These are phyloP conservation scores for Lenwebbia sp. DNA, from an alignment of 345 rosid genomes.

Conservation along the genomic window DNA sequence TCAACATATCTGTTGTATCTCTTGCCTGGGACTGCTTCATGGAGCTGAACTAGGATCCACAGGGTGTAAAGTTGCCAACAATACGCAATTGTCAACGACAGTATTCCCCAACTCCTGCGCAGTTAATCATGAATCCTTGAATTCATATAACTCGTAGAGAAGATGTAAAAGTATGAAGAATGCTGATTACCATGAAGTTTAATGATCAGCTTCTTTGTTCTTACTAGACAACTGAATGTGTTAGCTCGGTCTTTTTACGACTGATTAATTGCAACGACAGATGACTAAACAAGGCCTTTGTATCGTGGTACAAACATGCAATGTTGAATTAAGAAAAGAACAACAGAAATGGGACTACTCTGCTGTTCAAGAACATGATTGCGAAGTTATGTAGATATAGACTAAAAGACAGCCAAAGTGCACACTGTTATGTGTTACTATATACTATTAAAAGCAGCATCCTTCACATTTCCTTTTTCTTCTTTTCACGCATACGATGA, in stretches of 20 bases:
- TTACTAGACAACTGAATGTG: background rate
- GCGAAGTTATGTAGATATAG: background rate
- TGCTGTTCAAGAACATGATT: background rate
- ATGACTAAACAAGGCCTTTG: background rate
- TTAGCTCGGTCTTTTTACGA: background rate
- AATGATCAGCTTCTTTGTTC: background rate
- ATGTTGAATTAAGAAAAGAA: background rate
- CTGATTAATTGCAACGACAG: background rate
- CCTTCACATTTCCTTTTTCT: background rate
- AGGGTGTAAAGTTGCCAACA: constrained; percentile 92
- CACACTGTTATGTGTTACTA: background rate
- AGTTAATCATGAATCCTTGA: background rate
- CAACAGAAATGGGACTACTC: background rate
- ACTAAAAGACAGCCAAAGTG: background rate
- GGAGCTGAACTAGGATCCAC: constrained; percentile 89
- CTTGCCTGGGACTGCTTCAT: constrained; percentile 96
- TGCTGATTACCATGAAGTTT: background rate
- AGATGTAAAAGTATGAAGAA: background rate
- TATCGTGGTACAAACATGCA: background rate
- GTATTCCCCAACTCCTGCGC: constrained; percentile 91
- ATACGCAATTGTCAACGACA: constrained; percentile 80
- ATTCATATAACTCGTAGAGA: background rate
- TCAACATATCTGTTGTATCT: constrained; percentile 94
- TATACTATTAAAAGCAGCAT: background rate
- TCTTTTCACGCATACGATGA: background rate